These are phyloP conservation scores for Zopfochytrium polystomum DNA, from an alignment of 371 early-diverging fungal genomes.

Conservation along the genomic window DNA sequence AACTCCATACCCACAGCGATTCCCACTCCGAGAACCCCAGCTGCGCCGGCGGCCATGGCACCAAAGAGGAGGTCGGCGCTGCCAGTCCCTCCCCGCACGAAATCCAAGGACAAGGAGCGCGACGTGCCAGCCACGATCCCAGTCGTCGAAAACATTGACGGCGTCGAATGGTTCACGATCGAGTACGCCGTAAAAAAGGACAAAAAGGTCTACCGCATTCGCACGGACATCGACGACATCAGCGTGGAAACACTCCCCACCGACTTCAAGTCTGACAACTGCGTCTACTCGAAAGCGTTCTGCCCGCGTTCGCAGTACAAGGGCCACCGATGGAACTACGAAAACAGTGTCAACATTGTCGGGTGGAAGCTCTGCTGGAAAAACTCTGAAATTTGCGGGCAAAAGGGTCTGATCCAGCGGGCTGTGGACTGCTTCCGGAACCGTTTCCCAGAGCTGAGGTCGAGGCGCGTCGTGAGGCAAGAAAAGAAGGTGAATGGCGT, in stretches of 20 bases:
- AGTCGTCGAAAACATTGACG: conserved; percentile 37
- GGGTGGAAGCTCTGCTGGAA: conserved; percentile 89
- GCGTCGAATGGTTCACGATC: conserved; percentile 69
- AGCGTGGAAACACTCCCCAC: conserved; percentile 58
- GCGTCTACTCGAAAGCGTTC: conserved; percentile 83
- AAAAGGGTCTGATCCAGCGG: conserved; percentile 89
- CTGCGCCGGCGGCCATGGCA: no score
- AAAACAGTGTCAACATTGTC: conserved; percentile 81
- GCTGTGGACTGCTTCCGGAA: conserved; percentile 94
- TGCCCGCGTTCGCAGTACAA: conserved; percentile 47
- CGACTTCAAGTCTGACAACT: conserved; percentile 74
- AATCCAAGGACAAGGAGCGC: no score
- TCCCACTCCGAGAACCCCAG: no score
- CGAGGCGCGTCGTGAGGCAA: conserved; percentile 75
- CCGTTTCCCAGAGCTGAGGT: conserved; percentile 75
- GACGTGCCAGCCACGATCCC: conserved; percentile 31
- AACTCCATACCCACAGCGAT: no score
- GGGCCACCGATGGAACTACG: conserved; percentile 92
- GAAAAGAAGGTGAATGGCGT: conserved; percentile 73
- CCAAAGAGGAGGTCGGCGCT: no score
- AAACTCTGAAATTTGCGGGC: conserved; percentile 77
- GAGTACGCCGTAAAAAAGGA: conserved; percentile 64
- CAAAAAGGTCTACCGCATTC: conserved; percentile 66
- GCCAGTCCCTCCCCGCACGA: no score
- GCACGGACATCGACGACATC: conserved; percentile 73